A percentile compares a stretch with the other conserved stretches of the same genome.
Conservation (phyloP, 2,329 filamentous ascomycete genomes). For the Fusarium robinianum region DNA sequence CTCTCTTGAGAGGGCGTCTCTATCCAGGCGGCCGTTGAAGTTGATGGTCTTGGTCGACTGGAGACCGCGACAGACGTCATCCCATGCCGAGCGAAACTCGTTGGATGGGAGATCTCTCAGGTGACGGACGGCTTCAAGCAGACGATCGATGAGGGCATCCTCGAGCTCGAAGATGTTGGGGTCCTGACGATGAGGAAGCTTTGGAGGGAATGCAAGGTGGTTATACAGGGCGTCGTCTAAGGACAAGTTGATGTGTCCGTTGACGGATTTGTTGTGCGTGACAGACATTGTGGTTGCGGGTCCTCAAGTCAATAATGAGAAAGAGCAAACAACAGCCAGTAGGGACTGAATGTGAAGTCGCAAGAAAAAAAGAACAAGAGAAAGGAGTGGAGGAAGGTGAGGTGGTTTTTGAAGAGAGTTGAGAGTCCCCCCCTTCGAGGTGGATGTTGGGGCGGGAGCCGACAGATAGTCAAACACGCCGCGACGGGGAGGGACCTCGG, state of each 20-base stretch:
- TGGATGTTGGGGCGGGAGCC: too few species aligned
- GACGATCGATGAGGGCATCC: slow-evolving; percentile 14
- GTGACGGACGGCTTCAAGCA: slow-evolving; percentile 21
- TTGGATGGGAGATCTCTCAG: slow-evolving; percentile 23
- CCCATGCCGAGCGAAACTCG: slow-evolving; percentile 20
- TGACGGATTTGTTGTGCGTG: too few species aligned
- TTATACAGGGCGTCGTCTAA: slow-evolving; percentile 31
- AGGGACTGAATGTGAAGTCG: too few species aligned
- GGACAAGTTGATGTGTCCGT: slow-evolving; percentile 8
- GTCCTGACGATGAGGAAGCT: slow-evolving; percentile 31
- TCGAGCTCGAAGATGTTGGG: slow-evolving; percentile 22
- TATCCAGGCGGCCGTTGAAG: slow-evolving; percentile 22
- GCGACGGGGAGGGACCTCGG: too few species aligned
- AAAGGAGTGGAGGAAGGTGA: too few species aligned
- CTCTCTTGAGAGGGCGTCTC: slow-evolving; percentile 22
- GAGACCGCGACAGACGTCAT: slow-evolving; percentile 23
- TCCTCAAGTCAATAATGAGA: too few species aligned
- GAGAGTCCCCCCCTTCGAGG: too few species aligned
- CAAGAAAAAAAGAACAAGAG: too few species aligned
- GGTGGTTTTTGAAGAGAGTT: too few species aligned
- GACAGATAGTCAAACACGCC: too few species aligned
- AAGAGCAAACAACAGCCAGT: too few species aligned
- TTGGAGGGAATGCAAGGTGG: slow-evolving; percentile 31
- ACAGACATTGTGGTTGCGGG: too few species aligned
- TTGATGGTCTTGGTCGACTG: slow-evolving; percentile 27